Conservation (phyloP, 208 protist species). For the Acanthamoeba royreba region DNA sequence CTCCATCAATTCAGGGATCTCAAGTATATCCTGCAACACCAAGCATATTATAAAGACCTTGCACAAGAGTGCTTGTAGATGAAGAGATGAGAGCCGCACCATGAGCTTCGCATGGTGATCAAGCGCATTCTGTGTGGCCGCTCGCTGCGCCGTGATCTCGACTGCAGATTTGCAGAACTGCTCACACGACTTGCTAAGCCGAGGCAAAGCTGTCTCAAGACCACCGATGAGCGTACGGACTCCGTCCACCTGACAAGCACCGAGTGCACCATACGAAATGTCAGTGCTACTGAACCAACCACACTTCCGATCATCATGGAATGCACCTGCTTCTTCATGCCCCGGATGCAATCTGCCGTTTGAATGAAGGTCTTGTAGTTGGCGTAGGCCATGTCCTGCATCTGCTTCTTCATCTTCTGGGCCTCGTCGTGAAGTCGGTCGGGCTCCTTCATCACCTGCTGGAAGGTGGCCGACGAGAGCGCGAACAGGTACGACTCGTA, state of each 20-base stretch:
- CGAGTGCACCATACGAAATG: too few relatives aligned
- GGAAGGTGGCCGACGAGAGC: background rate
- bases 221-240: background rate
- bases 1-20: constrained; percentile 66
- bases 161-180: background rate
- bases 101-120: constrained; percentile 56
- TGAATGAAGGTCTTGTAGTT: constrained; percentile 62
- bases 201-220: background rate
- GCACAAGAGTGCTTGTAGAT: background rate
- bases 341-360: constrained; percentile 41
- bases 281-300: too few relatives aligned
- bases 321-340: constrained; percentile 6
- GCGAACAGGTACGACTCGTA: background rate
- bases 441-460: constrained; percentile 4
- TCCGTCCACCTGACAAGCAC: background rate
- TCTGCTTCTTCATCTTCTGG: constrained; percentile 39
- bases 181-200: background rate
- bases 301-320: too few relatives aligned
- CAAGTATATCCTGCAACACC: constrained; percentile 56
- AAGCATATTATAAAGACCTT: too few relatives aligned
- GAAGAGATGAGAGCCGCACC: background rate
- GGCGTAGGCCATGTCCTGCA: constrained; percentile 46
- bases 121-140: background rate
- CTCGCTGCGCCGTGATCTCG: background rate
- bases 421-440: background rate